Percentiles rank a stretch among this genome's conserved stretches.
phyloP scores from a whole-genome alignment of 495 filamentous ascomycete species.

The Penicillium ucsense region DNA sequence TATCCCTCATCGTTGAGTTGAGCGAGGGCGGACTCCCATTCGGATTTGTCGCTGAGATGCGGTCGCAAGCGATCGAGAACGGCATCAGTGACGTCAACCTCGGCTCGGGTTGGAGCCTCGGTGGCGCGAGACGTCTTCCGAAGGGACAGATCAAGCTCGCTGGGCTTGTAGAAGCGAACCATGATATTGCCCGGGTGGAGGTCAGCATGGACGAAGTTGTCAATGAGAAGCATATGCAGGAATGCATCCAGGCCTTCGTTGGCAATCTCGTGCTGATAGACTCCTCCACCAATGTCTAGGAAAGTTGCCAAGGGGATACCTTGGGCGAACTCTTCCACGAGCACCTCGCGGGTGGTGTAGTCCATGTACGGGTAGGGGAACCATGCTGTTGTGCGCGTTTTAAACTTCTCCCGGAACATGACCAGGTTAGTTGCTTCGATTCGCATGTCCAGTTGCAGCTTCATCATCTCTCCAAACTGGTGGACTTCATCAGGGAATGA shows the following conservation, averaged over 20 bases:
- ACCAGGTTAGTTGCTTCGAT: constrained; percentile 89
- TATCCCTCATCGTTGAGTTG: constrained; percentile 85
- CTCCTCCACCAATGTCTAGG: constrained; percentile 79
- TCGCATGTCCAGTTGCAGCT: constrained; percentile 84
- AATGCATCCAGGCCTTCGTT: constrained; percentile 97
- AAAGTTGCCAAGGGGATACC: constrained; percentile 89
- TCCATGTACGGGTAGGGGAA: constrained; percentile 91
- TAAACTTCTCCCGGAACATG: constrained; percentile 86
- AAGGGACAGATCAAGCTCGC: constrained; percentile 53
- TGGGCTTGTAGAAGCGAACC: constrained; percentile 93
- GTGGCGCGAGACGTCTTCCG: constrained; percentile 42
- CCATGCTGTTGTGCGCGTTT: constrained; percentile 79
- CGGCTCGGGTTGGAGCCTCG: constrained; percentile 38
- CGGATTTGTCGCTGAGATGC: constrained; percentile 48
- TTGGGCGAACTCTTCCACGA: constrained; percentile 93
- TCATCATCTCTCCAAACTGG: constrained; percentile 99
- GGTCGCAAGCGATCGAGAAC: constrained; percentile 74
- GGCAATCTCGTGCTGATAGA: constrained; percentile 89
- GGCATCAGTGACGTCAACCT: constrained; percentile 74
- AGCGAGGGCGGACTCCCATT: constrained; percentile 63
- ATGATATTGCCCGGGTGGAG: constrained; percentile 98
- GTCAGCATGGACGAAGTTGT: constrained; percentile 99
- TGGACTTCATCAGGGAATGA: constrained; percentile 89
- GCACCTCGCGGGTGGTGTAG: constrained; percentile 81
- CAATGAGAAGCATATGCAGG: constrained; percentile 90